A percentile compares a stretch with the other conserved stretches of the same genome.
Conservation (phyloP, 257 asterid species). For the Paraleonurus japonicus region DNA sequence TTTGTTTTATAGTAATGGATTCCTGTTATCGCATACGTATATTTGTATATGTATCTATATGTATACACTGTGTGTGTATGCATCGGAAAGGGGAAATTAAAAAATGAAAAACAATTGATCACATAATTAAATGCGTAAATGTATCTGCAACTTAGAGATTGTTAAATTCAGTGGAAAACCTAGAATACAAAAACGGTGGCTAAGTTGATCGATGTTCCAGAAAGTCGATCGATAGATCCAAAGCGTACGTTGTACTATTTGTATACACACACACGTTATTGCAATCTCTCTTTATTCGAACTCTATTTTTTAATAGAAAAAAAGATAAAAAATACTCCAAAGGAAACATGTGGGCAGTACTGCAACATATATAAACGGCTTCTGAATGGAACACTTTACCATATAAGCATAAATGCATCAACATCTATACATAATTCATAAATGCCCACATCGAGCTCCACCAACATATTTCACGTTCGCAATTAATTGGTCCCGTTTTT, state of each 20-base stretch:
- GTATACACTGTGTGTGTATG: neutral
- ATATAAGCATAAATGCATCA: conserved; percentile 21
- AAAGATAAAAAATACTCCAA: neutral
- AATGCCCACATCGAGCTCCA: conserved; percentile 4
- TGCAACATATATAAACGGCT: conserved; percentile 26
- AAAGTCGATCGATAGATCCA: conserved; percentile 32
- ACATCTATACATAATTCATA: neutral
- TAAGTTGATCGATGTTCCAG: conserved; percentile 27
- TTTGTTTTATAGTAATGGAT: conserved; percentile 10
- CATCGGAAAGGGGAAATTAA: conserved; percentile 22
- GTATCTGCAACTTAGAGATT: neutral
- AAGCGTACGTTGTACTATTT: conserved; percentile 14
- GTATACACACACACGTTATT: neutral
- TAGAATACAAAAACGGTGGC: neutral
- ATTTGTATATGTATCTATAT: neutral
- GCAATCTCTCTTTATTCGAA: neutral
- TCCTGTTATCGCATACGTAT: neutral
- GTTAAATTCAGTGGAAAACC: neutral
- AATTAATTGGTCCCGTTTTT: neutral
- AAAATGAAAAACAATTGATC: neutral
- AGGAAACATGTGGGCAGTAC: conserved; percentile 40
- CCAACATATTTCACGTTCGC: conserved; percentile 15
- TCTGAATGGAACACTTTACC: conserved; percentile 20
- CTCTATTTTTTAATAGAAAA: neutral
- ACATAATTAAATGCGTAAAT: neutral